A percentile compares a stretch with the other conserved stretches of the same genome.
These are phyloP conservation scores for Atalantia buxifolia DNA, from an alignment of 345 rosid species.

Conservation along the genomic window DNA sequence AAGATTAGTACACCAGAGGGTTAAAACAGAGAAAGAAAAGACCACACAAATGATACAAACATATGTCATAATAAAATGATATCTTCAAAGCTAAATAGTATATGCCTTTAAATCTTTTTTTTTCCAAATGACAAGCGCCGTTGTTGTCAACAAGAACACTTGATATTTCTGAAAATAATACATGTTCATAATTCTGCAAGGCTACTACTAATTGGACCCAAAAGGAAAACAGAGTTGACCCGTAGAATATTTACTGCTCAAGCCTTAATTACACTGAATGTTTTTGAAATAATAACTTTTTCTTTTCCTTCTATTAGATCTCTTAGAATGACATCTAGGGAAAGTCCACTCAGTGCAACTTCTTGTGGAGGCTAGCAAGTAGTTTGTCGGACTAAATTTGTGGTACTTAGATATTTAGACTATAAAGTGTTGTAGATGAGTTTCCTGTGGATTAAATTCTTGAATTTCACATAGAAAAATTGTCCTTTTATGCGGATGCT, in stretches of 20 bases:
- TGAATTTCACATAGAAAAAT: not conserved
- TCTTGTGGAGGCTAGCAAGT: not conserved
- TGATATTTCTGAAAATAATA: not conserved
- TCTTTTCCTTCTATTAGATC: not conserved
- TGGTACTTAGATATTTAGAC: not conserved
- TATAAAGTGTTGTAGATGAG: not conserved
- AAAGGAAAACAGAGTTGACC: not conserved
- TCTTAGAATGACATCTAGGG: not conserved
- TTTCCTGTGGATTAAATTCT: not conserved
- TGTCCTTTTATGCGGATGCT: not conserved
- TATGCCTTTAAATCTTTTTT: not conserved
- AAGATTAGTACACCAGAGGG: not conserved
- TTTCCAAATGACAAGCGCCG: not conserved
- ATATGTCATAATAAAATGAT: not conserved
- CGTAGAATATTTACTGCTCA: not conserved
- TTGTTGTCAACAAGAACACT: not conserved
- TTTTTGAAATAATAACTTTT: not conserved
- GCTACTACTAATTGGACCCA: not conserved
- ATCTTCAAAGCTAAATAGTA: not conserved
- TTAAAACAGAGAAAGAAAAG: not conserved
- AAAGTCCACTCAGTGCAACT: not conserved
- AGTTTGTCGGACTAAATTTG: not conserved
- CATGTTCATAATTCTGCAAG: not conserved
- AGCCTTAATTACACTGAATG: not conserved
- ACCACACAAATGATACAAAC: not conserved